A percentile compares a stretch with the other conserved stretches of the same genome.
These are phyloP conservation scores for Russula sp. DNA, from an alignment of 768 basidiomycete genomes.

Conservation along the genomic window DNA sequence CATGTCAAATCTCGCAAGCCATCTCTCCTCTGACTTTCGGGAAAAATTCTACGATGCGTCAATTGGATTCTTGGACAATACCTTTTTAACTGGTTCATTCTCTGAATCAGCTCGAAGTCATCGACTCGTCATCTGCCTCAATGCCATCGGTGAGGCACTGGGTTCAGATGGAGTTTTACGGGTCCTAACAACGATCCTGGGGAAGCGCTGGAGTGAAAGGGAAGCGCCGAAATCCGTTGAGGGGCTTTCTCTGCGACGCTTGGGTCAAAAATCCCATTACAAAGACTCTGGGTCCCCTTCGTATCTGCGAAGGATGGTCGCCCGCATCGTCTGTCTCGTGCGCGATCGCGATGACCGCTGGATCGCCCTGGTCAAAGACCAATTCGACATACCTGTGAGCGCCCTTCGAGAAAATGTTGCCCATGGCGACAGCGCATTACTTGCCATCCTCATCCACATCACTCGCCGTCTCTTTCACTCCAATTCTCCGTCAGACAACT, in stretches of 20 bases:
- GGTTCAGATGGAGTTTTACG: not conserved
- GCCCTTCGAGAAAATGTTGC: not conserved
- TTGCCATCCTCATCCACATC: not conserved
- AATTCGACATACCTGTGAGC: not conserved
- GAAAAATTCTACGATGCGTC: not conserved
- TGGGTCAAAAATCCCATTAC: not conserved
- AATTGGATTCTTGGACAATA: not conserved
- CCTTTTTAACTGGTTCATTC: not conserved
- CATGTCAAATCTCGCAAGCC: too few species aligned
- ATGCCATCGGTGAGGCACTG: conserved; percentile 2
- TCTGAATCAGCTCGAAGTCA: not conserved
- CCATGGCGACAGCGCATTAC: not conserved
- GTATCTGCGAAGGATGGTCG: not conserved
- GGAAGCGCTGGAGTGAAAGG: not conserved
- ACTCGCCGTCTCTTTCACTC: not conserved
- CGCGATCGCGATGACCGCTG: not conserved
- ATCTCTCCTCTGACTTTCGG: not conserved
- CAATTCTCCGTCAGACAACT: not conserved
- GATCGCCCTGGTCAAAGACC: not conserved
- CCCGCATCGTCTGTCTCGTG: not conserved
- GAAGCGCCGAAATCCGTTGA: not conserved
- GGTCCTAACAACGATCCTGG: not conserved
- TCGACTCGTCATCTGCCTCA: not conserved
- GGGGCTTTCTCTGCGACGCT: not conserved
- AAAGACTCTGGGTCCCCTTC: too few species aligned